These are phyloP conservation scores for Cardamine occulta DNA, from an alignment of 345 rosid genomes.

Conservation along the genomic window DNA sequence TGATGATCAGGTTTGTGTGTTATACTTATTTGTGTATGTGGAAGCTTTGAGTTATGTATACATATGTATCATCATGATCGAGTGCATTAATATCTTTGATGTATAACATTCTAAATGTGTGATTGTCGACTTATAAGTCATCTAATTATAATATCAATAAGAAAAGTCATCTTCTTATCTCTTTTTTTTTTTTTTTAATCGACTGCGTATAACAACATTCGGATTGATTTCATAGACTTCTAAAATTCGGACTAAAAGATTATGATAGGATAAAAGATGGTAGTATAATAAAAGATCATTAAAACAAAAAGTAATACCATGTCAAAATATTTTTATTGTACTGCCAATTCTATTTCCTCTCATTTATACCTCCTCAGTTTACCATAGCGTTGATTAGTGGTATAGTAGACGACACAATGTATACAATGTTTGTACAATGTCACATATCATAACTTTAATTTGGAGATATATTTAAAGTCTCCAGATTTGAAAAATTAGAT, in stretches of 20 bases:
- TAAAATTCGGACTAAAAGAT: neutral
- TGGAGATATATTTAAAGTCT: no score
- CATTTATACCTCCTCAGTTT: neutral
- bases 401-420: neutral
- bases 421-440: neutral
- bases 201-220: neutral
- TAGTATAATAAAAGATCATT: no score
- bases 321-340: neutral
- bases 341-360: neutral
- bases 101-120: neutral
- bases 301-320: neutral
- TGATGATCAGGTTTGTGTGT: constrained; percentile 13
- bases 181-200: neutral
- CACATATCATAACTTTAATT: neutral
- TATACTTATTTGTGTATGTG: constrained; percentile 3
- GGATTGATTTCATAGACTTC: neutral
- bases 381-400: neutral
- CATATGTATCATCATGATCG: constrained; percentile 17
- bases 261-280: no score
- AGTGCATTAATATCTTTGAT: constrained; percentile 12
- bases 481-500: neutral
- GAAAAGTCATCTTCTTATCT: neutral
- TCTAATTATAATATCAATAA: neutral
- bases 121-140: neutral
- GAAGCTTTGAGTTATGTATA: constrained; percentile 16